These are phyloP conservation scores for Suhomyces wounanorum DNA, from an alignment of 1,139 yeast species.

Conservation along the genomic window DNA sequence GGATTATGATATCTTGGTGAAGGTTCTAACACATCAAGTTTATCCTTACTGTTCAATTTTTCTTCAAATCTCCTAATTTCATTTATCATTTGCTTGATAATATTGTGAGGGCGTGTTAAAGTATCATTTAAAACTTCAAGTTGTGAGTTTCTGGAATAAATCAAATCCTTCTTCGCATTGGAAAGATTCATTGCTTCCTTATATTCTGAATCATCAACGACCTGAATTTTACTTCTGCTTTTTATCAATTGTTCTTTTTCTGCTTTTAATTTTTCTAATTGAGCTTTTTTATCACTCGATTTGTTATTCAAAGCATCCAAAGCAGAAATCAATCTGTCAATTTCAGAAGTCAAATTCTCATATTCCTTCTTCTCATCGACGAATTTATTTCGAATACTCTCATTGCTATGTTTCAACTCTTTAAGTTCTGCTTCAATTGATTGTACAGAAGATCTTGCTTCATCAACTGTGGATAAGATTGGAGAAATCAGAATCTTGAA, in stretches of 20 bases:
- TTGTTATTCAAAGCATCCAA: conserved; percentile 21
- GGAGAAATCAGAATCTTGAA: conserved; percentile 19
- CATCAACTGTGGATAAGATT: conserved; percentile 8
- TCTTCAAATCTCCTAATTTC: conserved; percentile 19
- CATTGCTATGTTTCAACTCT: conserved; percentile 5
- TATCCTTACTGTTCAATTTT: conserved; percentile 52
- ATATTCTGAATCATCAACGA: conserved; percentile 22
- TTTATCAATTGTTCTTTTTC: conserved; percentile 19
- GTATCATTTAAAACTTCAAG: conserved; percentile 10
- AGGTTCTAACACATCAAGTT: conserved; percentile 44
- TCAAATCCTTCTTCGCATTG: conserved; percentile 16
- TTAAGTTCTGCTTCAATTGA: conserved; percentile 12
- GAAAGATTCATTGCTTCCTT: conserved; percentile 16
- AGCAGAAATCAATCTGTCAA: conserved; percentile 22
- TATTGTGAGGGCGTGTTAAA: conserved; percentile 12
- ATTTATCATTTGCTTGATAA: conserved; percentile 9
- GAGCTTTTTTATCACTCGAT: conserved; percentile 26
- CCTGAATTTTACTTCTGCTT: conserved; percentile 17
- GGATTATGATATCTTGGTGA: conserved; percentile 26
- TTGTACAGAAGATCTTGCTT: conserved; percentile 11
- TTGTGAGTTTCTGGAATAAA: conserved; percentile 12
- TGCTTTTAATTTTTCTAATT: conserved; percentile 23
- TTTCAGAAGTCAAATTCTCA: conserved; percentile 21
- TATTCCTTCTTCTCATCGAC: conserved; percentile 17
- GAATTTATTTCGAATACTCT: conserved; percentile 7